Evolutionary conservation across 768 basidiomycete species (phyloP), one percentile per base, ranked within the genome.

Genomic region (Wakefieldia striispora): DNA sequence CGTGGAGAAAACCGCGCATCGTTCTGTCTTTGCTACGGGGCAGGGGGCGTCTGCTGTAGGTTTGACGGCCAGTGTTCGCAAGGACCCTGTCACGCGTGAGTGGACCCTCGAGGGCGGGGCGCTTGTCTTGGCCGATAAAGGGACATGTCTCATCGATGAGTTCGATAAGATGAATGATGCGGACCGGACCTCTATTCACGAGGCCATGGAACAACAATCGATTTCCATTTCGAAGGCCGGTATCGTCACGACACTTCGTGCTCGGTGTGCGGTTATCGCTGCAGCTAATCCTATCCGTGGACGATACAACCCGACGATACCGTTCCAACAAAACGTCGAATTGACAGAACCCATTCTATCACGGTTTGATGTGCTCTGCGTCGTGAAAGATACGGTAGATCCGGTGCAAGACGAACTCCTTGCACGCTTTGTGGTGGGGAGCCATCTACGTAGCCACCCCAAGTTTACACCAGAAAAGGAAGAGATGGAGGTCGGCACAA

Each of bases 161-260:
- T 98, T 99, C 67, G 97, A 99, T 75, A 99, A 99, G 77, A 99
- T 99, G 97, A 98, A 98, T 70, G 97, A 98, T 61, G 81, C 91
- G 14, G 95, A 99, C 67, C 79, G 95, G 59, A 98, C 95, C 14
- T 97, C 94, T 4, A 98, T 99, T 61, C 97, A 98, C 75, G 97
- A 99, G 68, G 97, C 97, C 2, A 99, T 99, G 97, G 97, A 99
- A 66, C 97, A 99, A 71, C 97, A 98, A 68, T 89, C 92, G 12
- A 99, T 99, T 57, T 98, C 97, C 4, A 98, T 99, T 61, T 93
- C 95, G 20, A 99, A 99, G 66, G 97, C 97, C 14, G 97, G 97
- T 37, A 99, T 99, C 55, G 90, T 98, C 47, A 98, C 97, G n/a
- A 90, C 91, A 14, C 80, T 99, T 8, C 95, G 97, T 71, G 97